phyloP scores from a whole-genome alignment of 805 yeast species.

The Nakazawaea peltata region DNA sequence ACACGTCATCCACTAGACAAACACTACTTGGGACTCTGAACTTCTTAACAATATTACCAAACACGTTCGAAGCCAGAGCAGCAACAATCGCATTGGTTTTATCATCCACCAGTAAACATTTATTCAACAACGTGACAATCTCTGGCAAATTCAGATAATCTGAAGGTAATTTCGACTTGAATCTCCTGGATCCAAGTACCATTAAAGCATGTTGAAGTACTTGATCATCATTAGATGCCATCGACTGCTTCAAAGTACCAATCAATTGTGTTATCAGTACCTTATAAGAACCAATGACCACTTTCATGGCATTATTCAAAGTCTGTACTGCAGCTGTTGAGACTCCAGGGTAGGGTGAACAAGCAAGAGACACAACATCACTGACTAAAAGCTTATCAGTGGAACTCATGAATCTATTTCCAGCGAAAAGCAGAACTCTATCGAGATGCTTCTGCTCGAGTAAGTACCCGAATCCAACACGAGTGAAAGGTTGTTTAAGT shows the following conservation, averaged over 20 bases:
- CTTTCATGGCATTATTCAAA: slow-evolving; percentile 60
- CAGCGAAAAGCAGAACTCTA: slow-evolving; percentile 62
- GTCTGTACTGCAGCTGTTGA: slow-evolving; percentile 62
- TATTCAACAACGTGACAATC: slow-evolving; percentile 40
- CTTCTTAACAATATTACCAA: slow-evolving; percentile 29
- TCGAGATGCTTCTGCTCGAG: slow-evolving; percentile 68
- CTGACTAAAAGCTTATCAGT: slow-evolving; percentile 54
- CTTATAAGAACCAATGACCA: slow-evolving; percentile 59
- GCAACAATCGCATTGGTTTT: slow-evolving; percentile 47
- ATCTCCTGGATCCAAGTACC: slow-evolving; percentile 46
- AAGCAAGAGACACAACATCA: slow-evolving; percentile 56
- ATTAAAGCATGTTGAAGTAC: slow-evolving; percentile 57
- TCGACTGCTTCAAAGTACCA: slow-evolving; percentile 37
- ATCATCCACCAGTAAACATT: slow-evolving; percentile 39
- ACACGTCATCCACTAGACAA: slow-evolving; percentile 41
- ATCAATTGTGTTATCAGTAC: slow-evolving; percentile 44
- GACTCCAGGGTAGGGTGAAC: slow-evolving; percentile 66
- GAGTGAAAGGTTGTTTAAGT: slow-evolving; percentile 61
- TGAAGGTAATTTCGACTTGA: slow-evolving; percentile 48
- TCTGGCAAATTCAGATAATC: slow-evolving; percentile 46
- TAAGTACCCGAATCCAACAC: slow-evolving; percentile 70
- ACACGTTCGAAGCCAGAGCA: slow-evolving; percentile 43
- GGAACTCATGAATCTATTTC: slow-evolving; percentile 62
- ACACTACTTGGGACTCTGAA: slow-evolving; percentile 41
- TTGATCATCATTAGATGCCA: slow-evolving; percentile 41